phyloP scores from a whole-genome alignment of 2,329 filamentous ascomycete genomes.

The Cladorrhinum sp. region DNA sequence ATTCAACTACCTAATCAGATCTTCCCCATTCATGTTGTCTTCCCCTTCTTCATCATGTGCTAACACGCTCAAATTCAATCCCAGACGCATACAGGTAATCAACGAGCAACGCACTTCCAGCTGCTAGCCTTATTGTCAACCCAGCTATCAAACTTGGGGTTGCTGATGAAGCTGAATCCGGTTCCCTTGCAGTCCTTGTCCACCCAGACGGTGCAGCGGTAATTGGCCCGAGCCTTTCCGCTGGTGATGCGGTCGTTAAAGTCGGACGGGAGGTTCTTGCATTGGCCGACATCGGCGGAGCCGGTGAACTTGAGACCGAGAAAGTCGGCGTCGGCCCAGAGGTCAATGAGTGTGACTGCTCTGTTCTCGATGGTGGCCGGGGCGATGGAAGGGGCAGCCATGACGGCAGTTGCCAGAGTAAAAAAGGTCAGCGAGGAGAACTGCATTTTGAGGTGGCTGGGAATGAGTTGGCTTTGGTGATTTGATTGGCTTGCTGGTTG shows the following conservation, averaged over 20 bases:
- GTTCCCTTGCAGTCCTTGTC: constrained; percentile 15
- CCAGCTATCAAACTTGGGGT: constrained; percentile 7
- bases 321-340: constrained; percentile 15
- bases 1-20: too few relatives aligned
- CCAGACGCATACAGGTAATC: too few relatives aligned
- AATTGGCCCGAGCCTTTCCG: constrained; percentile 12
- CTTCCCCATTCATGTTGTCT: too few relatives aligned
- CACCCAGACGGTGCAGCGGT: constrained; percentile 19
- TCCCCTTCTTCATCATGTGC: too few relatives aligned
- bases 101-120: constrained; percentile 13
- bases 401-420: constrained; percentile 1
- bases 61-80: too few relatives aligned
- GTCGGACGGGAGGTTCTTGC: constrained; percentile 14
- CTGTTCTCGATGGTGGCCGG: background rate
- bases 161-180: constrained; percentile 5
- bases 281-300: constrained; percentile 7
- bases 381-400: background rate
- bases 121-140: constrained; percentile 14
- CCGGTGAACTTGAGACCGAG: constrained; percentile 20
- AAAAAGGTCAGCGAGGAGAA: constrained; percentile 4
- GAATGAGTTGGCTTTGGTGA: background rate
- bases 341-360: constrained; percentile 12
- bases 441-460: constrained; percentile 4
- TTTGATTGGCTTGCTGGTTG: background rate
- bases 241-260: constrained; percentile 10